Evolutionary conservation across 2,329 filamentous ascomycete genomes (phyloP).

Genomic region (Diaporthe sp.): DNA sequence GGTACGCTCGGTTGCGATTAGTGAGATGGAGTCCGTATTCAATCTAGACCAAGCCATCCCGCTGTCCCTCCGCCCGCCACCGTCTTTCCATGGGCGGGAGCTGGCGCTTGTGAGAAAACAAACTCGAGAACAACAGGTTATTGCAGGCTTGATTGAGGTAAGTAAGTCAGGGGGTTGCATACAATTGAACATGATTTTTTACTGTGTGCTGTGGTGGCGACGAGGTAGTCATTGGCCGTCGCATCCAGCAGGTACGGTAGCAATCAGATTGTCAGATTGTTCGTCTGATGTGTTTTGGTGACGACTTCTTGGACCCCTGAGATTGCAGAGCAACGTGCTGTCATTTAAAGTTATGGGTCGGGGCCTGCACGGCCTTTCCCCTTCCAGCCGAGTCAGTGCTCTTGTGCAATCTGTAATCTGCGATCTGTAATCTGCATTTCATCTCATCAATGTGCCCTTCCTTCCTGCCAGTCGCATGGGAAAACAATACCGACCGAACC

Average conservation of each 20-base stretch:
- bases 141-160: not conserved
- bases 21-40: slow-evolving; percentile 14
- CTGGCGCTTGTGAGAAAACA: no score
- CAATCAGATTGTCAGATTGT: slow-evolving; percentile 2
- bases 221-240: not conserved
- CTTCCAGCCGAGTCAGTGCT: slow-evolving; percentile 26
- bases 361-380: slow-evolving; percentile 20
- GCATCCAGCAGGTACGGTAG: slow-evolving; percentile 3
- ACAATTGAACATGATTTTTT: not conserved
- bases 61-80: slow-evolving; percentile 1
- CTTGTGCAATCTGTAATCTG: slow-evolving; percentile 28
- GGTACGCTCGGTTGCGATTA: slow-evolving; percentile 2
- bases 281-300: slow-evolving; percentile 21
- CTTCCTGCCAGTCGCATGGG: not conserved
- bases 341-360: slow-evolving; percentile 34
- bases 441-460: slow-evolving; percentile 22
- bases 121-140: not conserved
- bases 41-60: not conserved
- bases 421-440: slow-evolving; percentile 17
- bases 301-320: slow-evolving; percentile 26
- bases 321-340: slow-evolving; percentile 10
- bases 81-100: not conserved
- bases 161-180: no score
- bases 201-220: not conserved
- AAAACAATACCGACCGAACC: not conserved